Base-by-base conservation (phyloP, 306 rosid species). In the Urtica urens region DNA sequence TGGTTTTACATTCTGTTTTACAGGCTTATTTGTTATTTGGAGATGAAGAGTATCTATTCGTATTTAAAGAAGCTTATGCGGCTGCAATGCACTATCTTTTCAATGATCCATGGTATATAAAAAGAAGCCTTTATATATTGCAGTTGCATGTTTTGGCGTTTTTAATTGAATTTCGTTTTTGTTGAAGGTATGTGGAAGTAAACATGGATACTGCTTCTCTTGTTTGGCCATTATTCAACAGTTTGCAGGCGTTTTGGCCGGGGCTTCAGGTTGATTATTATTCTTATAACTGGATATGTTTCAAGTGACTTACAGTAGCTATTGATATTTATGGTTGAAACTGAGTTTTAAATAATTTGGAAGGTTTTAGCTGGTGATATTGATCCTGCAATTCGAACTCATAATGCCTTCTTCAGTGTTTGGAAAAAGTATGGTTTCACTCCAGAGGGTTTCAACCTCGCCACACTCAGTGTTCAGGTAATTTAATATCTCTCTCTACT, bases 181-280 rank as follows among this genome's bases (percentile, higher is more conserved):
- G 58, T 54, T 60, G 63, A 51, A 88, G 97, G 97, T 88, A 84
- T 63, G 93, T 88, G 33, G 97, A 88, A 69, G 97, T 88, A 51
- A 88, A 88, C 65, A 88, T 88, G 97, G 97, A 88, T 52, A 76
- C 97, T 20, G 95, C 87, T 53, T 86, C 95, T 66, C 69, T 88
- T 9, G 97, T 88, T 55, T 88, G 97, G 97, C 95, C 97, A 39
- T 61, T 88, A 54, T 88, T 83, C 67, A 88, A 88, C 75, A 88
- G 97, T 69, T 74, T 88, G 71, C 97, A 88, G 76, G 97, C 97
- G 29, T 88, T 88, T 73, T 88, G 97, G 97, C 97, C 97, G 4
- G 97, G 97, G 57, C 95, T 88, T 71, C 97, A 88, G 97, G 97
- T 88, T 81, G 63, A 41, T 16, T 24, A 23, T 46, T 37, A 58